A percentile compares a stretch with the other conserved stretches of the same genome.
These are phyloP conservation scores for Aspergillus alliaceus DNA, from an alignment of 2,329 filamentous ascomycete genomes.

Conservation along the genomic window DNA sequence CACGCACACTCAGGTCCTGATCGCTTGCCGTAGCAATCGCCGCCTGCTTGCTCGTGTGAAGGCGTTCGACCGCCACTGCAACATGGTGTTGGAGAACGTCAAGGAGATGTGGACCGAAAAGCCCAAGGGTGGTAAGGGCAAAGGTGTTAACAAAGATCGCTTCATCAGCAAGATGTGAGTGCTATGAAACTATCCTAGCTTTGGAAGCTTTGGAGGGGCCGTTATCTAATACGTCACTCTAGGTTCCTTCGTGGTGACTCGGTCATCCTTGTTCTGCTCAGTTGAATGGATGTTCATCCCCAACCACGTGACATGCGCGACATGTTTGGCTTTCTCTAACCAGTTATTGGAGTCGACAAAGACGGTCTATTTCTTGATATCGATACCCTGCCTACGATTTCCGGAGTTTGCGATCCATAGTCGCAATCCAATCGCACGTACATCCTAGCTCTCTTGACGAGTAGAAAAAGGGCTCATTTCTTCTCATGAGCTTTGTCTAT, in stretches of 20 bases:
- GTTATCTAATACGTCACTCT: neutral
- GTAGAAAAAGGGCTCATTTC: neutral
- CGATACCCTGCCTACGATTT: constrained; percentile 26
- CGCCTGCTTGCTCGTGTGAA: constrained; percentile 97
- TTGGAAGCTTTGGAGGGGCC: neutral
- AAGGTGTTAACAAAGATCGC: constrained; percentile 96
- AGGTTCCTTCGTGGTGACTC: constrained; percentile 86
- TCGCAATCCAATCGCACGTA: neutral
- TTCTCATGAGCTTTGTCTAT: neutral
- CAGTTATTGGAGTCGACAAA: constrained; percentile 9
- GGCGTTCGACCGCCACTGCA: constrained; percentile 97
- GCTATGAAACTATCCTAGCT: neutral
- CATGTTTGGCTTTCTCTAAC: constrained; percentile 4
- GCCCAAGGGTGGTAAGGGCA: constrained; percentile 80
- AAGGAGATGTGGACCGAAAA: constrained; percentile 99
- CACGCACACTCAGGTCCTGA: constrained; percentile 91
- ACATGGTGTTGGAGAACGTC: constrained; percentile 97
- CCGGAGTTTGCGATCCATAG: neutral
- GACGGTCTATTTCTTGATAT: constrained; percentile 24
- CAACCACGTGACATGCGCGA: constrained; percentile 11
- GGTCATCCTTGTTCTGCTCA: constrained; percentile 82
- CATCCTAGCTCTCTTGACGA: neutral
- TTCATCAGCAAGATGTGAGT: constrained; percentile 96
- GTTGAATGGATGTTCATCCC: constrained; percentile 51
- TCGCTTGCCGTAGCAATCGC: constrained; percentile 96